A percentile compares a stretch with the other conserved stretches of the same genome.
phyloP scores from a whole-genome alignment of 768 basidiomycete genomes.

The Harrya chromipes region DNA sequence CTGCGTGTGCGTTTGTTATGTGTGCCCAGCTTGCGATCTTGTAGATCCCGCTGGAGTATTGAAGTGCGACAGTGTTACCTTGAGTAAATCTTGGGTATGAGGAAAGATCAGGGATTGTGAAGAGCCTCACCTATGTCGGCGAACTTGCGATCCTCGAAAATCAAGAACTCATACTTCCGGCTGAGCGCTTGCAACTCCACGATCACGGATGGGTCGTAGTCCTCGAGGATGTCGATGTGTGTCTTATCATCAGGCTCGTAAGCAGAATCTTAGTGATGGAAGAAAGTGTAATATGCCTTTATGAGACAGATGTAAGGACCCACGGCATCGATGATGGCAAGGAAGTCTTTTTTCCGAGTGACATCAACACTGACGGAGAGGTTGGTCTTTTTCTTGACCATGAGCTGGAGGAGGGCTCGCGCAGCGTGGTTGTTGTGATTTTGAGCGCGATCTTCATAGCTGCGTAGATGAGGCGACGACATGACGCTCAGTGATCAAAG shows the following conservation, averaged over 20 bases:
- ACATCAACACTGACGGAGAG: constrained; percentile 97
- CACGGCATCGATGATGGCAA: constrained; percentile 83
- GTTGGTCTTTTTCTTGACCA: constrained; percentile 86
- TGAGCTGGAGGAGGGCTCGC: constrained; percentile 69
- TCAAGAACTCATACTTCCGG: constrained; percentile 83
- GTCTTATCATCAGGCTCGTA: constrained; percentile 56
- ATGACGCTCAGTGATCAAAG: constrained; percentile 8
- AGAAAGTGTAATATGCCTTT: constrained; percentile 58
- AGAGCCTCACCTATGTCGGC: constrained; percentile 85
- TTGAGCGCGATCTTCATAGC: constrained; percentile 61
- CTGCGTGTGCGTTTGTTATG: constrained; percentile 93
- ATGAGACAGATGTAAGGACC: constrained; percentile 90
- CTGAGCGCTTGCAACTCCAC: constrained; percentile 67
- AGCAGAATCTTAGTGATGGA: constrained; percentile 16
- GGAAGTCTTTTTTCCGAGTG: constrained; percentile 69
- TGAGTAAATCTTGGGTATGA: constrained; percentile 2
- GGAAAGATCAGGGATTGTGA: neutral
- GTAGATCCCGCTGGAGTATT: constrained; percentile 91
- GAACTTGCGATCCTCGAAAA: constrained; percentile 99
- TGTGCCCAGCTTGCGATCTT: constrained; percentile 96
- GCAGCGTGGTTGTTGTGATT: constrained; percentile 74
- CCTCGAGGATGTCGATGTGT: constrained; percentile 93
- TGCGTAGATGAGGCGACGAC: constrained; percentile 41
- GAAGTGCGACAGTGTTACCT: constrained; percentile 96
- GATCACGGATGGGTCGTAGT: constrained; percentile 76